A percentile compares a stretch with the other conserved stretches of the same genome.
phyloP scores from a whole-genome alignment of 202 grass and related monocot genomes.

The Carex arenaria region DNA sequence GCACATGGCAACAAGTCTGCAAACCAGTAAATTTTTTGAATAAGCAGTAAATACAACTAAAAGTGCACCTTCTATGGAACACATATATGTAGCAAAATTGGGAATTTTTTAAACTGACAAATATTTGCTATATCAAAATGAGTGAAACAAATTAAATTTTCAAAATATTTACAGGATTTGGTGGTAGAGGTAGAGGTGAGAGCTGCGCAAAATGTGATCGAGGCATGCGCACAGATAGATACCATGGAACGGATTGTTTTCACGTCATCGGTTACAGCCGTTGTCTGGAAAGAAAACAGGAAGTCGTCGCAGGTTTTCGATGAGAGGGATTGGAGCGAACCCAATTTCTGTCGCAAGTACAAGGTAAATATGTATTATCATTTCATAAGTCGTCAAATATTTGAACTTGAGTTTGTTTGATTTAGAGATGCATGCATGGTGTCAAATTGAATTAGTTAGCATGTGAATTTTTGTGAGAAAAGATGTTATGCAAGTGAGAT shows the following conservation, averaged over 20 bases:
- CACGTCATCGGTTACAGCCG: slow-evolving; percentile 86
- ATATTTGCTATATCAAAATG: background rate
- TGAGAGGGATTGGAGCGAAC: slow-evolving; percentile 90
- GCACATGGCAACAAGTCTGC: slow-evolving; percentile 26
- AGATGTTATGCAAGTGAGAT: background rate
- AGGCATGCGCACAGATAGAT: slow-evolving; percentile 76
- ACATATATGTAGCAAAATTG: background rate
- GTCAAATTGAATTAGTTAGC: background rate
- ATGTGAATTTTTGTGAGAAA: background rate
- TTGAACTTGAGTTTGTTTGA: background rate
- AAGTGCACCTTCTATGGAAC: background rate
- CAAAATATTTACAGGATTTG: slow-evolving; percentile 35
- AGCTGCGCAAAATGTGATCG: slow-evolving; percentile 85
- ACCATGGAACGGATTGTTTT: slow-evolving; percentile 83
- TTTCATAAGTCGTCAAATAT: background rate
- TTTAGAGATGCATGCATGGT: background rate
- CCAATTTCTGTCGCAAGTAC: slow-evolving; percentile 55
- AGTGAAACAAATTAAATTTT: background rate
- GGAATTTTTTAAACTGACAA: background rate
- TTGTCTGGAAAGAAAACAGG: slow-evolving; percentile 53
- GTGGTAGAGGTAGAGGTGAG: slow-evolving; percentile 69
- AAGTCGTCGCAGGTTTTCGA: slow-evolving; percentile 24
- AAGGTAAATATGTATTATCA: slow-evolving; percentile 43
- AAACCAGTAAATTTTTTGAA: slow-evolving; percentile 19
- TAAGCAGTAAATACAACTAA: slow-evolving; percentile 4